Percentiles rank a stretch among this genome's conserved stretches.
These are phyloP conservation scores for Stentor roeselii DNA, from an alignment of 73 alveolate species.

Conservation along the genomic window DNA sequence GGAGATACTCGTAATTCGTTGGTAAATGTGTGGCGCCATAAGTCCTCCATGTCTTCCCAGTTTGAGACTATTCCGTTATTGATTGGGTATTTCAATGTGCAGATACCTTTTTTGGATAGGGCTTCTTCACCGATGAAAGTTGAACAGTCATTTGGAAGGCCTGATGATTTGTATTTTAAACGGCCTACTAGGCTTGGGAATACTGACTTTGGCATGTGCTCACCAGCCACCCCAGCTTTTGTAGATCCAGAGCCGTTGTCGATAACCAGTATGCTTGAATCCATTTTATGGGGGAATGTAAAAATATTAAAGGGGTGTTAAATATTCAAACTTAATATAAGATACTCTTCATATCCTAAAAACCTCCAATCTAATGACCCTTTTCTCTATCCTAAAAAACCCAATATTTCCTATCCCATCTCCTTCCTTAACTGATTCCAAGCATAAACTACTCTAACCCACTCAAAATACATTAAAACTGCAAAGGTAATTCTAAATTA, in stretches of 20 bases:
- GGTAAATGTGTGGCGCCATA: slow-evolving; percentile 76
- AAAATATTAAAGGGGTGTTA: too few species aligned
- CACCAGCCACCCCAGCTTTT: slow-evolving; percentile 93
- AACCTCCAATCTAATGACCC: too few species aligned
- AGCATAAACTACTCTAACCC: too few species aligned
- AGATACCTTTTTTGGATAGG: slow-evolving; percentile 46
- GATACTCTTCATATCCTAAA: too few species aligned
- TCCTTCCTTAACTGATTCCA: too few species aligned
- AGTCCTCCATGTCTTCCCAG: slow-evolving; percentile 82
- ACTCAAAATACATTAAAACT: too few species aligned
- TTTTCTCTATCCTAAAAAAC: too few species aligned
- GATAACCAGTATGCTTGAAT: slow-evolving; percentile 56
- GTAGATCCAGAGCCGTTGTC: slow-evolving; percentile 77
- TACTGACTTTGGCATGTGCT: slow-evolving; percentile 91
- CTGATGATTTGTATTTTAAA: slow-evolving; percentile 36
- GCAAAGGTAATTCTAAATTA: too few species aligned
- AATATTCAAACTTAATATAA: too few species aligned
- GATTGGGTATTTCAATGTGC: slow-evolving; percentile 57
- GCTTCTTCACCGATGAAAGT: slow-evolving; percentile 57
- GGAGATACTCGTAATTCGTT: slow-evolving; percentile 77
- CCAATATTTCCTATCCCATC: too few species aligned
- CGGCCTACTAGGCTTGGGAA: slow-evolving; percentile 85
- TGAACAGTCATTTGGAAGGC: background rate
- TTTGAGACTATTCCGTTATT: slow-evolving; percentile 63
- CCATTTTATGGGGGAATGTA: too few species aligned